Evolutionary conservation across 2,329 filamentous ascomycete species (phyloP), one percentile per base, ranked within the genome.

Genomic region (Monosporascus sp.): DNA sequence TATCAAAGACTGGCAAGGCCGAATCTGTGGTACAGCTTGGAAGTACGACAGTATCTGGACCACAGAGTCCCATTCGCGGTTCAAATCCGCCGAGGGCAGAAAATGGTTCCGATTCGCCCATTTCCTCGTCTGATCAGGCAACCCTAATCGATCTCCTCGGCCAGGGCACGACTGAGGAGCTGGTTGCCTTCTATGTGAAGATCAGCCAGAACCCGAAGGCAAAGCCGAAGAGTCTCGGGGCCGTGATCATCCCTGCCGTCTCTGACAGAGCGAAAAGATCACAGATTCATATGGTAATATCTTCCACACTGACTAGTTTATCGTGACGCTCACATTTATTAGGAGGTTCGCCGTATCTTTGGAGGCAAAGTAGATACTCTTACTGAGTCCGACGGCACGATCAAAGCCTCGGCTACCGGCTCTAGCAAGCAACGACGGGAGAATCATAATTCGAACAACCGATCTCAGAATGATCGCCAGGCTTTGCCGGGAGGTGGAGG

Each of bases 341-440:
- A 75, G 64, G 77, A 82, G 75, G 76, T 96, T 46, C 88, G 92
- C 26, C 86, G 86, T 41, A 86, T 96, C 56, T 96, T 96, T 69
- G 75, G 77, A n/a, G 87, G 85, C 3, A 81, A 83, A 52, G 78
- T 96, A 49, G 89, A 96, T 54, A 95, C 90, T 1, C 77, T 76
- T 18, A 95, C 91, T 2, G 72, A 76, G 41, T 66, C 66, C 20
- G 67, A 70, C 4, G 79, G 78, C 46, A 82, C 87, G 56, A 84
- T 86, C 54, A 82, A 89, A 47, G 88, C 89, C 26, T 78, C 77
- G 38, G 60, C 61, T 45, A 45, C 50, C 26, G 58, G 58, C 41
- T 60, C 56, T 49, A 60, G 59, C 18, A 61, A 57, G 7, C 58
- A 54, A 43, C 61, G 65, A 68, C 40, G 72, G 22, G 58, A 63